Conservation (phyloP, 2,329 filamentous ascomycete species). For the Colletotrichum acutatum region DNA sequence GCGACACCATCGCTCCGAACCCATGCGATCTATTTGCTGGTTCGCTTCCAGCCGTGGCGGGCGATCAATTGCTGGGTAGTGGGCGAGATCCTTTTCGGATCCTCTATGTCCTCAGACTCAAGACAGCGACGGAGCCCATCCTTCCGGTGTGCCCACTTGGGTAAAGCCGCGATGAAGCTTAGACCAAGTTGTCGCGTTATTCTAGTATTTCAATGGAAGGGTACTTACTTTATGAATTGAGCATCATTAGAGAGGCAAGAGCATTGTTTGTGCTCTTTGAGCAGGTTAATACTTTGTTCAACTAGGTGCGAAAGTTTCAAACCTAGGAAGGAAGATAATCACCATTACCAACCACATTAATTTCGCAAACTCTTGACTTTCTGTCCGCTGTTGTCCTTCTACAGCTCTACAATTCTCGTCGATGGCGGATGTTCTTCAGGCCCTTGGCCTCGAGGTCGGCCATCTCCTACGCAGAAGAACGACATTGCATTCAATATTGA, state of each 20-base stretch:
- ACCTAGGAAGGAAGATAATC: neutral
- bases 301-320: neutral
- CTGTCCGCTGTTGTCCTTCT: too few relatives aligned
- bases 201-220: neutral
- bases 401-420: too few relatives aligned
- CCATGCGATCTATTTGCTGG: neutral
- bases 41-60: conserved; percentile 7
- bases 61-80: neutral
- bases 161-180: neutral
- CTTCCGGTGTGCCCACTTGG: neutral
- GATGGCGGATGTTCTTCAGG: too few relatives aligned
- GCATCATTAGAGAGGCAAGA: neutral
- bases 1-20: neutral
- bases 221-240: neutral
- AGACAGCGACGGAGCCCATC: neutral
- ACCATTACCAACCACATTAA: too few relatives aligned
- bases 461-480: too few relatives aligned
- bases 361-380: too few relatives aligned
- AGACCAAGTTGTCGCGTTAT: neutral
- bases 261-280: neutral
- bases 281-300: neutral
- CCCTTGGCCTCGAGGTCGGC: too few relatives aligned
- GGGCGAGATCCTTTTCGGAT: neutral
- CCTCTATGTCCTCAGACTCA: neutral
- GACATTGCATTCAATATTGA: too few relatives aligned